phyloP scores from a whole-genome alignment of 2,329 filamentous ascomycete genomes.

The Xylaria sp. region DNA sequence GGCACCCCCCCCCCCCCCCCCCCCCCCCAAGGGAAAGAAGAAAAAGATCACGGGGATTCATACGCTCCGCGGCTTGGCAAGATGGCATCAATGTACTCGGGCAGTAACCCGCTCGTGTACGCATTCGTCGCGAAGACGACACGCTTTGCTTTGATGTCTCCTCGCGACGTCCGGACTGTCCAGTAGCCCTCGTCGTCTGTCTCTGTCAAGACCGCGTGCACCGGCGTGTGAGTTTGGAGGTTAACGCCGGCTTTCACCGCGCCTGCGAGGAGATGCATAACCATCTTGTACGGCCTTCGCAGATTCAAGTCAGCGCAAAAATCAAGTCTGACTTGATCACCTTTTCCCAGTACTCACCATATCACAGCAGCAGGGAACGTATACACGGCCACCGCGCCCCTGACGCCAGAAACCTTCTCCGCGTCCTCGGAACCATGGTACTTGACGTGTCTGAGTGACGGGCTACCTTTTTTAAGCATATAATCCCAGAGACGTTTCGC shows the following conservation, averaged over 20 bases:
- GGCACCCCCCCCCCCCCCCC: too few relatives aligned
- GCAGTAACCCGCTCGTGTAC: constrained; percentile 70
- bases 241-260: constrained; percentile 40
- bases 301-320: not conserved
- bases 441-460: constrained; percentile 39
- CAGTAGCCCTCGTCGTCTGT: constrained; percentile 50
- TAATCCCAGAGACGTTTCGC: constrained; percentile 47
- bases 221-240: constrained; percentile 46
- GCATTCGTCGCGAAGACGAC: constrained; percentile 74
- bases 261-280: constrained; percentile 43
- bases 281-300: constrained; percentile 46
- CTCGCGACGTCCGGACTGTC: constrained; percentile 64
- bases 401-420: constrained; percentile 47
- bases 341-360: constrained; percentile 30
- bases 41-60: not conserved
- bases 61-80: constrained; percentile 66
- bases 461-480: constrained; percentile 41
- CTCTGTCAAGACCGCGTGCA: constrained; percentile 38
- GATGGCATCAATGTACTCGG: constrained; percentile 68
- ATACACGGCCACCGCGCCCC: constrained; percentile 49
- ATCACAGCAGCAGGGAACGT: constrained; percentile 45
- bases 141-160: constrained; percentile 61
- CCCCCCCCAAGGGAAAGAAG: not conserved
- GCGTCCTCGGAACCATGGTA: constrained; percentile 40
- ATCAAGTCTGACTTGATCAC: not conserved